Evolutionary conservation across 495 filamentous ascomycete genomes (phyloP).

Genomic region (Poronia punctata): DNA sequence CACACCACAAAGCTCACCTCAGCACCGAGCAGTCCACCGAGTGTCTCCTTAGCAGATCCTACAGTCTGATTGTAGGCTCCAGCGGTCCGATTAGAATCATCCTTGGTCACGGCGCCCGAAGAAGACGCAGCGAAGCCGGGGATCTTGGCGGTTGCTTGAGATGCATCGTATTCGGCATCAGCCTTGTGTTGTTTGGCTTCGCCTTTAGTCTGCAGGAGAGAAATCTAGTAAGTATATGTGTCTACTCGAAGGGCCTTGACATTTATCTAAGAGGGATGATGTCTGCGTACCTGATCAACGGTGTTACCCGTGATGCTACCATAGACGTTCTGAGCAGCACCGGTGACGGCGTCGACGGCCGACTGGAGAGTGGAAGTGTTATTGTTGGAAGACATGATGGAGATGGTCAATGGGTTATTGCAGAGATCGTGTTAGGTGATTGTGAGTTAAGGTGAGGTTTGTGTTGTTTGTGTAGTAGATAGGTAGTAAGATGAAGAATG

Average conservation of each 20-base stretch:
- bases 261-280: background rate
- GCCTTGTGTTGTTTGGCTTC: slow-evolving; percentile 54
- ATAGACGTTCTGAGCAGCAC: slow-evolving; percentile 62
- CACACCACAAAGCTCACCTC: slow-evolving; percentile 42
- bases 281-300: slow-evolving; percentile 51
- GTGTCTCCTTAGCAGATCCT: slow-evolving; percentile 74
- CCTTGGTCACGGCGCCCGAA: slow-evolving; percentile 63
- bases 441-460: too few species aligned
- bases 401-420: too few species aligned
- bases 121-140: slow-evolving; percentile 61
- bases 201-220: slow-evolving; percentile 36
- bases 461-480: too few species aligned
- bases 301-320: slow-evolving; percentile 70
- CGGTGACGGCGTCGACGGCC: slow-evolving; percentile 71
- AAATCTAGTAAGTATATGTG: slow-evolving; percentile 9
- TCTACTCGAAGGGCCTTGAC: background rate
- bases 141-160: slow-evolving; percentile 64
- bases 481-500: too few species aligned
- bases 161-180: slow-evolving; percentile 57
- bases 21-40: slow-evolving; percentile 69
- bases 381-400: slow-evolving; percentile 54
- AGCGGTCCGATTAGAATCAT: slow-evolving; percentile 61
- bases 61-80: slow-evolving; percentile 84
- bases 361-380: slow-evolving; percentile 75
- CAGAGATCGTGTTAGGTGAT: too few species aligned